Evolutionary conservation across 225 moss, liverwort and hornwort genomes (phyloP), one percentile per base, ranked within the genome.

Genomic region (Antitrichia curtipendula): DNA sequence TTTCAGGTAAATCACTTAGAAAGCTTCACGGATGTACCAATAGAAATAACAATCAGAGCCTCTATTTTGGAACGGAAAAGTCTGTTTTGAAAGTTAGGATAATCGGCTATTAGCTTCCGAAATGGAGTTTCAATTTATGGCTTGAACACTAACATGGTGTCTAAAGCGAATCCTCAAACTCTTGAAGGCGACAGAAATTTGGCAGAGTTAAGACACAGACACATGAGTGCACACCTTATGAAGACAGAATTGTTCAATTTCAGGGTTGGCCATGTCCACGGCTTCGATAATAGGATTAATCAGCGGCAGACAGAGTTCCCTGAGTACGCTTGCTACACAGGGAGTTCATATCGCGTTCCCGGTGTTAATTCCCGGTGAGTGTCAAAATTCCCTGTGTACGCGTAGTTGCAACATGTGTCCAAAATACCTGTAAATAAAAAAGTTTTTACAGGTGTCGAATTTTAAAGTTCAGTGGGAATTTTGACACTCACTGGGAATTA

Each of bases 281-380:
- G 97, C 96, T 88, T 99, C 99, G 49, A 97, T 99, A 24, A 99
- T 96, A 64, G 96, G n/a, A n/a, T n/a, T n/a, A 97, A 90, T 99
- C 98, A 78, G 96, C 96, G 65, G 98, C 96, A 69, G 93, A 86
- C 84, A 97, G 85, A 69, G 91, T 97, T 82, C 96, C 97, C 77
- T 97, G 95, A 64, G 96, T 96, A 80, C 92, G 93, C 87, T 93
- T 94, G 80, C 95, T 97, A 65, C n/a, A n/a, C n/a, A n/a, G n/a
- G n/a, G n/a, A n/a, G n/a, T n/a, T n/a, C n/a, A n/a, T n/a, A n/a
- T n/a, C n/a, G n/a, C n/a, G n/a, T n/a, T n/a, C n/a, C n/a, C n/a
- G n/a, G n/a, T n/a, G n/a, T n/a, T n/a, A n/a, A n/a, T n/a, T n/a
- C n/a, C n/a, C n/a, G n/a, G n/a, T n/a, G n/a, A n/a, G n/a, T n/a